These are phyloP conservation scores for Arabidopsis hybrid DNA, from an alignment of 441 rosid genomes.

Conservation along the genomic window DNA sequence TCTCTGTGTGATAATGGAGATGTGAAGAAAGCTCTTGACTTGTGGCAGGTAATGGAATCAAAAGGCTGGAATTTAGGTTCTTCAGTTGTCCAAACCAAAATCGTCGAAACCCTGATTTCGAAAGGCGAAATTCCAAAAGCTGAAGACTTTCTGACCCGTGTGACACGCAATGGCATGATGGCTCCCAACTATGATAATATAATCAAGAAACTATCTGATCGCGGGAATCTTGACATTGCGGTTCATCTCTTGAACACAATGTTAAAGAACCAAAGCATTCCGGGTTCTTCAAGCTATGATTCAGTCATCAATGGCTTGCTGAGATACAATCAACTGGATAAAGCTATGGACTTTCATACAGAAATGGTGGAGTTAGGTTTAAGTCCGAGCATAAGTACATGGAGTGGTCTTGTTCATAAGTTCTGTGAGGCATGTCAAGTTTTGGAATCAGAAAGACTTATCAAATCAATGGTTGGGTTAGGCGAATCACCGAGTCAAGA, in stretches of 20 bases:
- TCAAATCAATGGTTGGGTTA: constrained; percentile 52
- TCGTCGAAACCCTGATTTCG: constrained; percentile 58
- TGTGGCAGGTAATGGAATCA: constrained; percentile 66
- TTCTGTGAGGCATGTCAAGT: constrained; percentile 56
- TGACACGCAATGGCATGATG: constrained; percentile 48
- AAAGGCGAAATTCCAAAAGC: constrained; percentile 59
- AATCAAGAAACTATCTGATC: constrained; percentile 58
- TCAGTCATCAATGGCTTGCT: constrained; percentile 58
- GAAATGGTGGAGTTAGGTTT: constrained; percentile 71
- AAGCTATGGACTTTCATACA: constrained; percentile 67
- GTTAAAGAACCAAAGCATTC: constrained; percentile 63
- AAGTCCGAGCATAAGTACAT: constrained; percentile 59
- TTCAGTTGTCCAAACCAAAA: constrained; percentile 52
- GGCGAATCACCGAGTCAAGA: constrained; percentile 65
- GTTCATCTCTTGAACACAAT: constrained; percentile 67
- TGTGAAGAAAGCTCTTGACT: constrained; percentile 52
- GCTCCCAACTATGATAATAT: constrained; percentile 56
- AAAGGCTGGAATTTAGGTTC: constrained; percentile 60
- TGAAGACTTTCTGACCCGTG: constrained; percentile 56
- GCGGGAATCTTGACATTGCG: constrained; percentile 57
- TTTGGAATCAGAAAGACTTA: constrained; percentile 61
- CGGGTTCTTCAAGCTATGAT: constrained; percentile 66
- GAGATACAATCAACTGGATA: constrained; percentile 47
- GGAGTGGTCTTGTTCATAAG: constrained; percentile 54
- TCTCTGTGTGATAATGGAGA: constrained; percentile 57